These are phyloP conservation scores for Prunus salicina DNA, from an alignment of 306 rosid genomes.

Conservation along the genomic window DNA sequence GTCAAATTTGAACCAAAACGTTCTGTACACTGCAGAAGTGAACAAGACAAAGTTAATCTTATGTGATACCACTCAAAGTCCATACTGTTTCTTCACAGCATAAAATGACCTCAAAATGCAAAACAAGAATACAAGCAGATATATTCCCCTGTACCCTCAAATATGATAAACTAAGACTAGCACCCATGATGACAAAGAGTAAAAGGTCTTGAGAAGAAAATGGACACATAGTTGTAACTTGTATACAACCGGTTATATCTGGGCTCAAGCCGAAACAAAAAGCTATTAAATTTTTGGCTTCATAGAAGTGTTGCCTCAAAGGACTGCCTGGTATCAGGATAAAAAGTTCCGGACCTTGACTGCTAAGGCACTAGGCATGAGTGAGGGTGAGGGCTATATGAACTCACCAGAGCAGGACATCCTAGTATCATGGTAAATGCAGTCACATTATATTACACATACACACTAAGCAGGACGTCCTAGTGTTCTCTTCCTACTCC, in stretches of 20 bases:
- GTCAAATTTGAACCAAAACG: constrained; percentile 59
- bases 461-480: too few species aligned
- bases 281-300: not conserved
- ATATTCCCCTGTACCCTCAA: too few species aligned
- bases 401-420: too few species aligned
- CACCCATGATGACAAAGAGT: too few species aligned
- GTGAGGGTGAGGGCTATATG: too few species aligned
- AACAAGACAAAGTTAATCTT: constrained; percentile 9
- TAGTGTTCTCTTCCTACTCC: too few species aligned
- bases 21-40: constrained; percentile 51
- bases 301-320: not conserved
- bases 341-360: not conserved
- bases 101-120: not conserved
- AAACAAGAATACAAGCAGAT: not conserved
- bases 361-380: not conserved
- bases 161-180: too few species aligned
- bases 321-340: not conserved
- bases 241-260: too few species aligned
- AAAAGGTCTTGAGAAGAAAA: too few species aligned
- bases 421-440: too few species aligned
- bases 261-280: not conserved
- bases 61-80: not conserved
- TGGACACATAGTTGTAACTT: too few species aligned
- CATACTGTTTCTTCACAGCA: not conserved
- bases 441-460: too few species aligned